Evolutionary conservation across 2,329 filamentous ascomycete species (phyloP).

Genomic region (Phaeosphaeriaceae sp.): DNA sequence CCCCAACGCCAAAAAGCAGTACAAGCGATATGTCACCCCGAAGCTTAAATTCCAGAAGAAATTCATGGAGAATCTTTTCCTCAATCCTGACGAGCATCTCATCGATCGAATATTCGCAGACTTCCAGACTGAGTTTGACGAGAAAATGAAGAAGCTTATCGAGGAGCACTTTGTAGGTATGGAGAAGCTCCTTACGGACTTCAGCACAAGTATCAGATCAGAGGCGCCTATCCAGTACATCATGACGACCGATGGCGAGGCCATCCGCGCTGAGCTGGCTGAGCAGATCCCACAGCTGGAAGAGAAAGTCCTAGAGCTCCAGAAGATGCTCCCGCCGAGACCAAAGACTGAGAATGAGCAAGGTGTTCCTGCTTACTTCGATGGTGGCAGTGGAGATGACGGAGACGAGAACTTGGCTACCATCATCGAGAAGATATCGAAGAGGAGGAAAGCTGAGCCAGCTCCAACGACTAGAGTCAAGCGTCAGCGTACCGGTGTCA

Average conservation of each 20-base stretch:
- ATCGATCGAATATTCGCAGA: background rate
- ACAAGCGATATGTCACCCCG: background rate
- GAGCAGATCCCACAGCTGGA: background rate
- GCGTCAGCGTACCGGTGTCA: background rate
- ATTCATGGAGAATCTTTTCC: background rate
- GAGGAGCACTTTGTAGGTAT: background rate
- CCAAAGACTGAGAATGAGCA: background rate
- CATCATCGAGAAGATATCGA: background rate
- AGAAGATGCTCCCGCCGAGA: background rate
- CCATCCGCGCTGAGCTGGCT: background rate
- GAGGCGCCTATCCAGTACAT: background rate
- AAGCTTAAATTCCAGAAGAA: background rate
- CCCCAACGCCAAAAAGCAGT: too few relatives aligned
- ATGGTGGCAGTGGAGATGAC: background rate
- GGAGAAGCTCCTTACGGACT: background rate
- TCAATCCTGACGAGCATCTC: background rate
- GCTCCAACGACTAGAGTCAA: background rate
- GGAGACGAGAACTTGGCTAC: background rate
- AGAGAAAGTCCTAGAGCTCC: background rate
- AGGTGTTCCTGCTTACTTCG: background rate
- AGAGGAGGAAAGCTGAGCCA: background rate
- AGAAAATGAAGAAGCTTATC: background rate
- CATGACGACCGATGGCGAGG: background rate
- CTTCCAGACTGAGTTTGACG: background rate
- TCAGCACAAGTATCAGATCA: background rate